These are phyloP conservation scores for Boletus barrowsii DNA, from an alignment of 768 basidiomycete genomes.

Conservation along the genomic window DNA sequence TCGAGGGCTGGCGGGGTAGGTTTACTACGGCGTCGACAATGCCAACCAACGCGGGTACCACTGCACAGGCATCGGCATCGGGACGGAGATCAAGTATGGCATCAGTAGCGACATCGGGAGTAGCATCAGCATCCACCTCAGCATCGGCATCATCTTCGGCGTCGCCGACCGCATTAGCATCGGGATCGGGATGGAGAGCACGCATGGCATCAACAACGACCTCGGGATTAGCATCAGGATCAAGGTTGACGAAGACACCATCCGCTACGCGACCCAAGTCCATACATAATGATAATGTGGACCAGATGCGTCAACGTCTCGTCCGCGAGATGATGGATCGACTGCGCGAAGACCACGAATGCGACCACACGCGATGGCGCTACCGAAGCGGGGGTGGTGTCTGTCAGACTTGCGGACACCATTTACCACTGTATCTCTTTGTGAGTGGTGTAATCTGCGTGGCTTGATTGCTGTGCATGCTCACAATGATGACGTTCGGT, in stretches of 20 bases:
- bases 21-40: neutral
- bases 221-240: neutral
- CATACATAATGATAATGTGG: neutral
- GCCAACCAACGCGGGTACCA: neutral
- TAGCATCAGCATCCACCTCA: too few species aligned
- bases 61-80: neutral
- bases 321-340: slow-evolving; percentile 34
- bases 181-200: neutral
- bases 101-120: neutral
- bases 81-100: neutral
- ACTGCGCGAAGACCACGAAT: slow-evolving; percentile 55
- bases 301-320: slow-evolving; percentile 14
- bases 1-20: neutral
- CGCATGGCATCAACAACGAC: neutral
- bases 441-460: slow-evolving; percentile 34
- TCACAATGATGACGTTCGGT: neutral
- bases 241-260: neutral
- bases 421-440: slow-evolving; percentile 44
- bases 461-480: neutral
- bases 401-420: slow-evolving; percentile 45
- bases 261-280: slow-evolving; percentile 1
- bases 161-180: neutral
- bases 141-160: neutral
- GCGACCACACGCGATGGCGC: slow-evolving; percentile 43
- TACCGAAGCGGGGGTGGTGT: slow-evolving; percentile 40